phyloP scores from a whole-genome alignment of 768 basidiomycete genomes.

The Phallus indusiatus region DNA sequence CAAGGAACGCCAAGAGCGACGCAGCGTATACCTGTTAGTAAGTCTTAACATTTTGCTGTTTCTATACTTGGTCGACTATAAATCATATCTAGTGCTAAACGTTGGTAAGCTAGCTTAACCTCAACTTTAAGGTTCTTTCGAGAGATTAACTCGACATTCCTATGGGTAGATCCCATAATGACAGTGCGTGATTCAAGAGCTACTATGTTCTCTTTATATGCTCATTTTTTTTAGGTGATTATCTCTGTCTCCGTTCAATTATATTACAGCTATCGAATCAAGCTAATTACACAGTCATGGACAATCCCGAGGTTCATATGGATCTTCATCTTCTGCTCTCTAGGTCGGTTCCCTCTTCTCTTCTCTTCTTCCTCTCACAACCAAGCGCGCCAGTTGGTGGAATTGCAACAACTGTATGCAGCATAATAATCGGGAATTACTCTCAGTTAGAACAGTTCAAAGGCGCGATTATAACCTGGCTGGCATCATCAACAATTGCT shows the following conservation, averaged over 20 bases:
- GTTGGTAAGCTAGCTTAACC: conserved; percentile 14
- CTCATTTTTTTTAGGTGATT: conserved; percentile 14
- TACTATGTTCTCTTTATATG: neutral
- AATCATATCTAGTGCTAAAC: conserved; percentile 12
- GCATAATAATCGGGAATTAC: conserved; percentile 24
- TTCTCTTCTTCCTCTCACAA: neutral
- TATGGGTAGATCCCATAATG: conserved; percentile 20
- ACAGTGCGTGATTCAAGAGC: conserved; percentile 14
- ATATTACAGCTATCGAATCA: conserved; percentile 19
- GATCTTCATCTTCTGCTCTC: conserved; percentile 8
- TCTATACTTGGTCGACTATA: neutral
- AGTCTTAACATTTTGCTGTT: neutral
- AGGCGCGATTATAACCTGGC: conserved; percentile 33
- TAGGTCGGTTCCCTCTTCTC: neutral
- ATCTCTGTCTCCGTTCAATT: conserved; percentile 16
- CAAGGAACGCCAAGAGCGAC: conserved; percentile 3
- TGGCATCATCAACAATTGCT: conserved; percentile 32
- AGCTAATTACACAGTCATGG: conserved; percentile 13
- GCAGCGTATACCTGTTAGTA: conserved; percentile 9
- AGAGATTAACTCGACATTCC: conserved; percentile 16
- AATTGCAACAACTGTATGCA: conserved; percentile 24
- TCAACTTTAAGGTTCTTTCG: conserved; percentile 17
- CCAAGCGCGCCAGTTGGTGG: conserved; percentile 23
- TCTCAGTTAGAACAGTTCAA: conserved; percentile 25
- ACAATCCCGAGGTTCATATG: conserved; percentile 11